A percentile compares a stretch with the other conserved stretches of the same genome.
phyloP scores from a whole-genome alignment of 1,139 yeast species.

The Saccharomycopsis phalli region DNA sequence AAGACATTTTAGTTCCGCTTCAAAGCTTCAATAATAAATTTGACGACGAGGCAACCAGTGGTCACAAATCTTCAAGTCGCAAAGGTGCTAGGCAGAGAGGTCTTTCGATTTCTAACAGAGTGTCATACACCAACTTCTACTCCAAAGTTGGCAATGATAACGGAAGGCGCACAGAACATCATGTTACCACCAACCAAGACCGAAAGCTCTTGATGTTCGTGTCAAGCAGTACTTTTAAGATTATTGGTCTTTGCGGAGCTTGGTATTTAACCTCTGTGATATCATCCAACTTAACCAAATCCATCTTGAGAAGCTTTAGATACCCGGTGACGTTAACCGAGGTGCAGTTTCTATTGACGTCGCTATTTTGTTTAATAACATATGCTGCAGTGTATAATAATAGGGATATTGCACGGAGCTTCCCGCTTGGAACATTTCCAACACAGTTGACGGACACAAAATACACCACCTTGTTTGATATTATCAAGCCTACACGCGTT shows the following conservation, averaged over 20 bases:
- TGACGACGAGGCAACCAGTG: constrained; percentile 1
- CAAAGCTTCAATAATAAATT: not conserved
- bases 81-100: constrained; percentile 15
- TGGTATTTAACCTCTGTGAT: constrained; percentile 83
- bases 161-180: not conserved
- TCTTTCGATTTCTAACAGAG: constrained; percentile 16
- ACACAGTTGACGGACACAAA: constrained; percentile 20
- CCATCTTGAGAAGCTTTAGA: constrained; percentile 60
- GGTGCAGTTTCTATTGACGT: constrained; percentile 72
- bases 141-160: constrained; percentile 8
- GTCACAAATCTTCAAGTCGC: not conserved
- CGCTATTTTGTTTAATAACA: constrained; percentile 29
- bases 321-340: constrained; percentile 83
- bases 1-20: not conserved
- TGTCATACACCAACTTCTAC: constrained; percentile 19
- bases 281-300: constrained; percentile 75
- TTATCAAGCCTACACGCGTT: constrained; percentile 31
- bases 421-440: constrained; percentile 49
- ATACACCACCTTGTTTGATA: constrained; percentile 23
- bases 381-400: constrained; percentile 25
- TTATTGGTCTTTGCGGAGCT: constrained; percentile 47
- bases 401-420: constrained; percentile 22
- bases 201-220: not conserved
- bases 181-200: not conserved
- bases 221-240: constrained; percentile 23